Evolutionary conservation across 768 basidiomycete species (phyloP).

Genomic region (Lactarius psammicola): DNA sequence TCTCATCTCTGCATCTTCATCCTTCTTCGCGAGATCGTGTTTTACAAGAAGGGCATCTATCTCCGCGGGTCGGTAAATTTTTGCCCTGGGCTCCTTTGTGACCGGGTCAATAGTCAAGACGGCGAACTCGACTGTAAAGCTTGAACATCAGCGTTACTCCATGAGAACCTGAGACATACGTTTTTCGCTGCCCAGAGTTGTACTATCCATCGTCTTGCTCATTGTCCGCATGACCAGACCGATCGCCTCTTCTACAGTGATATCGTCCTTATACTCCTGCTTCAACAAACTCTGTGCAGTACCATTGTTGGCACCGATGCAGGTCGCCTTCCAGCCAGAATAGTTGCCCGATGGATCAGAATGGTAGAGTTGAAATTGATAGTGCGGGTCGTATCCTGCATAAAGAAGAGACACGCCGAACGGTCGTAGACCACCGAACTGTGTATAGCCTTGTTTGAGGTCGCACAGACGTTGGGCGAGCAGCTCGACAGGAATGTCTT

Average conservation of each 20-base stretch:
- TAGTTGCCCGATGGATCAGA: slow-evolving; percentile 99
- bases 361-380: slow-evolving; percentile 96
- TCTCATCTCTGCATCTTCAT: slow-evolving; percentile 80
- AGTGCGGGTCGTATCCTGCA: slow-evolving; percentile 94
- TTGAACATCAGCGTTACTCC: slow-evolving; percentile 6
- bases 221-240: slow-evolving; percentile 90
- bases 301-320: slow-evolving; percentile 97
- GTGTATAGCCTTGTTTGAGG: slow-evolving; percentile 98
- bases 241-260: slow-evolving; percentile 87
- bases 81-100: slow-evolving; percentile 78
- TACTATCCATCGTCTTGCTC: slow-evolving; percentile 99
- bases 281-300: slow-evolving; percentile 93
- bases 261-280: slow-evolving; percentile 98
- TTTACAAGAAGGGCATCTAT: slow-evolving; percentile 78
- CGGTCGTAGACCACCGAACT: slow-evolving; percentile 95
- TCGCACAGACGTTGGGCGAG: slow-evolving; percentile 93
- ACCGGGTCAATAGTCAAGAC: slow-evolving; percentile 82
- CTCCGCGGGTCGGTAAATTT: slow-evolving; percentile 88
- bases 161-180: slow-evolving; percentile 48
- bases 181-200: slow-evolving; percentile 94
- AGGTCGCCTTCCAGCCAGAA: slow-evolving; percentile 97
- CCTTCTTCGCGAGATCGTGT: slow-evolving; percentile 85
- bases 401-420: slow-evolving; percentile 98
- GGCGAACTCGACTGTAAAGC: slow-evolving; percentile 83
- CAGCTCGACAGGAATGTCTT: slow-evolving; percentile 97